Evolutionary conservation across 2,329 filamentous ascomycete species (phyloP).

Genomic region (Fusarium luffae): DNA sequence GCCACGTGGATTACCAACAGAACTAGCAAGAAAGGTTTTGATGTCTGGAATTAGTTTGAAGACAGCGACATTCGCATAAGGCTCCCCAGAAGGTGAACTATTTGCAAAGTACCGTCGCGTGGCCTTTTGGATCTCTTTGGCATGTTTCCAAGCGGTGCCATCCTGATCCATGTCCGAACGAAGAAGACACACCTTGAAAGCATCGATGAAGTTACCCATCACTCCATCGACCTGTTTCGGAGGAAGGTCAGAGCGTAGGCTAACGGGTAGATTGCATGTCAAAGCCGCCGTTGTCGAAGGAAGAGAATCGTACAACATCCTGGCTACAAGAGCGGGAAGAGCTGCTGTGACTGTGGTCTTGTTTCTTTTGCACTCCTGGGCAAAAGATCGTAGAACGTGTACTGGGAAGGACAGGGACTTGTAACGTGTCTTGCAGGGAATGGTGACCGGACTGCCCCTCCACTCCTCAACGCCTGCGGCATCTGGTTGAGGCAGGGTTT

Average conservation of each 20-base stretch:
- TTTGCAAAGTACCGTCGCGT: conserved; percentile 8
- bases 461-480: background rate
- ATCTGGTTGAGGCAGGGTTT: background rate
- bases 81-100: background rate
- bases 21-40: background rate
- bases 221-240: background rate
- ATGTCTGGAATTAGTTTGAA: conserved; percentile 1
- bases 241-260: background rate
- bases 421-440: background rate
- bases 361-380: conserved; percentile 5
- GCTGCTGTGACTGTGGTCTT: background rate
- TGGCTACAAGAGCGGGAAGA: conserved; percentile 4
- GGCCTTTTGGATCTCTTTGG: background rate
- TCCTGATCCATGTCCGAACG: background rate
- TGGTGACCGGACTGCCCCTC: background rate
- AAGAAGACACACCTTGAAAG: background rate
- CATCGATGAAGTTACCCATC: conserved; percentile 8
- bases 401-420: background rate
- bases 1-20: background rate
- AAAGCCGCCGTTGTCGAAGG: background rate
- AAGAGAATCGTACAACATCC: background rate
- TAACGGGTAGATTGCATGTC: conserved; percentile 9
- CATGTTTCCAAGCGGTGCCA: background rate
- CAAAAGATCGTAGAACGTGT: background rate
- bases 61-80: background rate